phyloP scores from a whole-genome alignment of 805 yeast species.

The Candida oleophila region DNA sequence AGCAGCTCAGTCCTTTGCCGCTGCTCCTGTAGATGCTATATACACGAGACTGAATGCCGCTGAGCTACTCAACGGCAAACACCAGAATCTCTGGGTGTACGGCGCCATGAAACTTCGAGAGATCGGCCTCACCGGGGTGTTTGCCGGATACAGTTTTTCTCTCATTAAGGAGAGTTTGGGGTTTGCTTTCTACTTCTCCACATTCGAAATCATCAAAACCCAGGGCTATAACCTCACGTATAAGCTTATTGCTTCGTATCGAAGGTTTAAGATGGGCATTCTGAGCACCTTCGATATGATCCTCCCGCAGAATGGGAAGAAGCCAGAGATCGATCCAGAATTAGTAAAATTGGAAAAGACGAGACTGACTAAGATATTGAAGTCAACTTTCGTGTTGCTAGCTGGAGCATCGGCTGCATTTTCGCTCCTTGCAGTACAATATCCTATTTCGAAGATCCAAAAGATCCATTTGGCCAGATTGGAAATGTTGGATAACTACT shows the following conservation, averaged over 20 bases:
- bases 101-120: constrained; percentile 66
- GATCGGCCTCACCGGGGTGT: constrained; percentile 80
- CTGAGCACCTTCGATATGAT: constrained; percentile 1
- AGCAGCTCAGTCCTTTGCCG: constrained; percentile 80
- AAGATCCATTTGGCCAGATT: constrained; percentile 74
- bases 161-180: constrained; percentile 77
- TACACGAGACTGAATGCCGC: constrained; percentile 77
- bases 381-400: constrained; percentile 65
- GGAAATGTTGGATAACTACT: constrained; percentile 73
- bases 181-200: constrained; percentile 79
- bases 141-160: constrained; percentile 84
- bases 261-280: constrained; percentile 34
- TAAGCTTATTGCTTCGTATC: constrained; percentile 42
- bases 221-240: constrained; percentile 54
- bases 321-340: constrained; percentile 19
- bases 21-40: constrained; percentile 92
- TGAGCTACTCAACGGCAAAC: constrained; percentile 65
- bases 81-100: constrained; percentile 75
- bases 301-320: not conserved
- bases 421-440: constrained; percentile 73
- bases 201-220: constrained; percentile 78
- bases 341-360: constrained; percentile 28
- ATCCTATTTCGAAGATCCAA: constrained; percentile 79
- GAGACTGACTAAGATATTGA: constrained; percentile 49
- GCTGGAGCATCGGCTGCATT: constrained; percentile 91